Evolutionary conservation across 163 green algal genomes (phyloP), one percentile per base, ranked within the genome.

Genomic region (Scenedesmus sp.): DNA sequence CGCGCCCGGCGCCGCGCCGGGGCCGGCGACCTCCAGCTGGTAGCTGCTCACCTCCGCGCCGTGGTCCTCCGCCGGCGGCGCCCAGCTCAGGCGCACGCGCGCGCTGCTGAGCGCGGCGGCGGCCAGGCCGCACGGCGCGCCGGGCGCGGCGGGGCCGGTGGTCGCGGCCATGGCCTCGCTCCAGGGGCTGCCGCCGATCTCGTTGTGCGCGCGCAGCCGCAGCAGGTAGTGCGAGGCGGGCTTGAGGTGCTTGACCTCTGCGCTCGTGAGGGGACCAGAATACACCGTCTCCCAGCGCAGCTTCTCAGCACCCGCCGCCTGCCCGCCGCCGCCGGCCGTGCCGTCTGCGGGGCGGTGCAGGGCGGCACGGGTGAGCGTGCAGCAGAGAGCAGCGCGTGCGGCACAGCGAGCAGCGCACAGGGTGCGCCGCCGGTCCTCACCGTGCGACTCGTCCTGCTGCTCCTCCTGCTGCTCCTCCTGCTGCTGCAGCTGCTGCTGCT

Each of bases 141-240:
- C 70, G 2, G 87, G 87, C 28, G 80, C 44, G 7, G 87, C 86
- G 0, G 87, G 71, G 1, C 60, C 78, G 0, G 87, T 93, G 20
- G 56, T 48, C 22, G 82, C 70, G 0, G 31, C 42, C 1, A 71
- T 34, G 0, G 48, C 22, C 1, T 70, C 42, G 36, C 83, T 84
- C 85, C 87, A 92, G 14, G 5, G 0, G 66, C 88, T 87, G 34
- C 39, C 33, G 10, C 89, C 89, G 26, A 90, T 85, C 13, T 44
- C 31, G 67, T 89, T 92, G 56, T 75, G 48, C 4, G 89, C 86
- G 10, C 76, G 62, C 44, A 93, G 36, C 0, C 86, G 67, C 33
- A 93, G 72, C 6, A 70, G 60, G 75, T 93, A 92, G 26, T 70
- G 45, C 9, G 51, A 77, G 70, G 86, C 67, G 17, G 88, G 88